These are phyloP conservation scores for Raffaelea albimanens DNA, from an alignment of 2,329 filamentous ascomycete species.

Conservation along the genomic window DNA sequence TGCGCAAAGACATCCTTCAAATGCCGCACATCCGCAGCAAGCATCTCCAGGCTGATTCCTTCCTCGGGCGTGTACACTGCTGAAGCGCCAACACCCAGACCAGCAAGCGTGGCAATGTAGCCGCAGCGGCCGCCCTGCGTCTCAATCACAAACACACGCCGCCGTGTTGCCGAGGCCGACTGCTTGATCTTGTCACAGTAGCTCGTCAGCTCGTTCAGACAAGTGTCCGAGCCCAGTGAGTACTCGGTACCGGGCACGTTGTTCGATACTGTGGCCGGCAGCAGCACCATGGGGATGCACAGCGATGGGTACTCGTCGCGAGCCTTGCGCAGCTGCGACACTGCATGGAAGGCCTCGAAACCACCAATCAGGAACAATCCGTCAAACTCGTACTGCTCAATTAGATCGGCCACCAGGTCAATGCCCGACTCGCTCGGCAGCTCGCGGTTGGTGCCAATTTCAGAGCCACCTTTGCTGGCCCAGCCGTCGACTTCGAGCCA, in stretches of 20 bases:
- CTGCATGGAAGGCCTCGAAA: conserved; percentile 91
- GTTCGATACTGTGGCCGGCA: conserved; percentile 97
- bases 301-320: conserved; percentile 71
- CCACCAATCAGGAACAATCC: conserved; percentile 87
- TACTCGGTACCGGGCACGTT: conserved; percentile 98
- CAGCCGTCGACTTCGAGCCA: conserved; percentile 94
- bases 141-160: conserved; percentile 94
- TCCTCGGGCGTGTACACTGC: conserved; percentile 97
- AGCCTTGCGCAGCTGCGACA: conserved; percentile 78
- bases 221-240: conserved; percentile 92
- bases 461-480: conserved; percentile 93
- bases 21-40: conserved; percentile 81
- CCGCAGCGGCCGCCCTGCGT: conserved; percentile 93
- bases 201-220: conserved; percentile 84
- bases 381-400: conserved; percentile 81
- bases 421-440: conserved; percentile 80
- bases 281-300: conserved; percentile 81
- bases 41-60: conserved; percentile 87
- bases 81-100: conserved; percentile 81
- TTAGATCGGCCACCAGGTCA: conserved; percentile 69
- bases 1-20: conserved; percentile 75
- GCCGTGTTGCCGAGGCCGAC: conserved; percentile 84
- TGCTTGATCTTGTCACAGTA: conserved; percentile 98
- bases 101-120: conserved; percentile 85
- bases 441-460: conserved; percentile 95